Evolutionary conservation across 352 stramenopile genomes (phyloP), one percentile per base, ranked within the genome.

Genomic region (Phytophthora melonis): DNA sequence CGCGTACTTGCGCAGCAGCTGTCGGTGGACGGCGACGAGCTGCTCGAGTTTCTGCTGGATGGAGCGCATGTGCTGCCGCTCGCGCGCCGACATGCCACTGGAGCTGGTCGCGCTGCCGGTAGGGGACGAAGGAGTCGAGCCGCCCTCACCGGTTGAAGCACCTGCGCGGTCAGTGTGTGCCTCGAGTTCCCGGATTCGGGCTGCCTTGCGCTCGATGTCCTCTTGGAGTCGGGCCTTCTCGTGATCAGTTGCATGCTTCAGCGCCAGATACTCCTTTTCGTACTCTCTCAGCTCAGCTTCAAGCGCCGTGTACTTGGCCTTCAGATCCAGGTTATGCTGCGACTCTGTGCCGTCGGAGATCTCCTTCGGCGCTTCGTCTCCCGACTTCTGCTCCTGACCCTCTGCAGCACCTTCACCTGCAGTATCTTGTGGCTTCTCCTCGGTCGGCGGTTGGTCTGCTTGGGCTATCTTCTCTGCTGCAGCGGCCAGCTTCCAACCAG

Each of bases 1-100:
- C 43, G 91, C 91, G 65, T 97, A 97, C 72, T 98, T 98, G 59
- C 93, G 89, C 54, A 98, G 66, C 16, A 98, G 73, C 68, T 97
- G 91, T 13, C 91, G 88, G 67, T 98, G 92, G 32, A 97, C 93
- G 10, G 91, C 91, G 10, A 98, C 90, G 6, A 98, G 82, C 66
- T 98, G 93, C 72, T 97, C 91, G 1, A 98, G 85, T 58, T 97
- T 95, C 65, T 97, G 93, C 59, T 97, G 90, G 43, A 98, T 96
- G 3, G 89, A 95, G 8, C 88, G 86, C 86, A 96, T 93, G 70
- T 97, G 87, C 70, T 96, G 88, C 3, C 88, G 81, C 65, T 97
- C 92, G 14, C 88, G 87, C 23, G 80, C 84, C 25, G 87, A 93
- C 87, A 93, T 94, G 7, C 84, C 86, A 66, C 81, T 93, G 14